Percentiles rank a stretch among this genome's conserved stretches.
These are phyloP conservation scores for Psidium friedrichsthalianum DNA, from an alignment of 345 rosid species.

Conservation along the genomic window DNA sequence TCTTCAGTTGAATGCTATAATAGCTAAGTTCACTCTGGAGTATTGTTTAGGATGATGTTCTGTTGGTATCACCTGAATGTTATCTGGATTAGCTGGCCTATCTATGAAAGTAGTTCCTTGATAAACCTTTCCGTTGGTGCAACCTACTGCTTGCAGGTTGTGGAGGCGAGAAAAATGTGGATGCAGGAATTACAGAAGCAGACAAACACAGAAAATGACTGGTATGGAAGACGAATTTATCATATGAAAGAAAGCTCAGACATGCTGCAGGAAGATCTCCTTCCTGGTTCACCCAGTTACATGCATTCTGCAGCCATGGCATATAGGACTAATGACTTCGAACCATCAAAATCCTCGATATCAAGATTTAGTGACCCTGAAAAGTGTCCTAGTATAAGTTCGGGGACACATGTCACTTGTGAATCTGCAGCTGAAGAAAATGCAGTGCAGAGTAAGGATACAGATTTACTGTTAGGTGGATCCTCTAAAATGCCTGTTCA, in stretches of 20 bases:
- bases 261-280: slow-evolving; percentile 14
- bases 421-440: slow-evolving; percentile 59
- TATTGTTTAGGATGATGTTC: neutral
- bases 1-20: neutral
- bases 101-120: neutral
- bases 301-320: slow-evolving; percentile 12
- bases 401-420: slow-evolving; percentile 41
- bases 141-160: slow-evolving; percentile 32
- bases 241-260: slow-evolving; percentile 2
- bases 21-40: neutral
- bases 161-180: slow-evolving; percentile 72
- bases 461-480: slow-evolving; percentile 14
- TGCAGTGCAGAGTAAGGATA: slow-evolving; percentile 17
- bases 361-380: slow-evolving; percentile 39
- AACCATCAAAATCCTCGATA: slow-evolving; percentile 19
- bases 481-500: slow-evolving; percentile 29
- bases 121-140: neutral
- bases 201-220: slow-evolving; percentile 27
- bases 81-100: neutral
- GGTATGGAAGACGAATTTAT: slow-evolving; percentile 33
- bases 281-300: slow-evolving; percentile 12
- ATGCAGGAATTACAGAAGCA: slow-evolving; percentile 68
- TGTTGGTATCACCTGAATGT: neutral
- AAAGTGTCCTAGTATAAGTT: slow-evolving; percentile 44
- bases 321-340: slow-evolving; percentile 18